Conservation (phyloP, 805 yeast species). For the Saitoella complicata region DNA sequence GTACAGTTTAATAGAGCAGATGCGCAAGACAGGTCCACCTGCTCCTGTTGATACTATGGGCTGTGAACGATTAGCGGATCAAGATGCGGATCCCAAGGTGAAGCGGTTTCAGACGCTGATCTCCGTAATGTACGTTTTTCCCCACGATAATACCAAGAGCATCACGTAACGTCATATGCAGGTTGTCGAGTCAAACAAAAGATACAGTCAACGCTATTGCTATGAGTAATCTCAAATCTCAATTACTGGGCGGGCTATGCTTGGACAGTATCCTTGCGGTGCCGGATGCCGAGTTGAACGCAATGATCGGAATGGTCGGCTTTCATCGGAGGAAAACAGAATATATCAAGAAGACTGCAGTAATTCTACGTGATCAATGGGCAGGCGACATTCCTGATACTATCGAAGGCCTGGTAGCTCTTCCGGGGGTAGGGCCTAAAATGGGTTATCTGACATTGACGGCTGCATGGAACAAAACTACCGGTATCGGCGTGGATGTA, state of each 20-base stretch:
- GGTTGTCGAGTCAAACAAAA: slow-evolving; percentile 70
- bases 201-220: slow-evolving; percentile 70
- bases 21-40: slow-evolving; percentile 7
- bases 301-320: slow-evolving; percentile 61
- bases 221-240: slow-evolving; percentile 39
- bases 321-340: slow-evolving; percentile 66
- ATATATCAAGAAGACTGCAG: slow-evolving; percentile 46
- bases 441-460: slow-evolving; percentile 75
- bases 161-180: too few relatives aligned
- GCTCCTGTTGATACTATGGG: slow-evolving; percentile 88
- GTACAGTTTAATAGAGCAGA: too few relatives aligned
- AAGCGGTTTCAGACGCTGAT: slow-evolving; percentile 58
- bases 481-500: slow-evolving; percentile 84
- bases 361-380: slow-evolving; percentile 32
- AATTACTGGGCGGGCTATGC: slow-evolving; percentile 26
- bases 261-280: slow-evolving; percentile 16
- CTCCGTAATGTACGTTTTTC: slow-evolving; percentile 38
- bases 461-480: slow-evolving; percentile 56
- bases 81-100: slow-evolving; percentile 18
- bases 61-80: slow-evolving; percentile 23
- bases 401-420: slow-evolving; percentile 41
- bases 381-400: slow-evolving; percentile 58
- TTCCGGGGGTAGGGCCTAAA: slow-evolving; percentile 92
- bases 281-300: slow-evolving; percentile 40
- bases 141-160: too few relatives aligned